Conservation (phyloP, 148 eudicot species). For the Fagopyrum homotropicum region DNA sequence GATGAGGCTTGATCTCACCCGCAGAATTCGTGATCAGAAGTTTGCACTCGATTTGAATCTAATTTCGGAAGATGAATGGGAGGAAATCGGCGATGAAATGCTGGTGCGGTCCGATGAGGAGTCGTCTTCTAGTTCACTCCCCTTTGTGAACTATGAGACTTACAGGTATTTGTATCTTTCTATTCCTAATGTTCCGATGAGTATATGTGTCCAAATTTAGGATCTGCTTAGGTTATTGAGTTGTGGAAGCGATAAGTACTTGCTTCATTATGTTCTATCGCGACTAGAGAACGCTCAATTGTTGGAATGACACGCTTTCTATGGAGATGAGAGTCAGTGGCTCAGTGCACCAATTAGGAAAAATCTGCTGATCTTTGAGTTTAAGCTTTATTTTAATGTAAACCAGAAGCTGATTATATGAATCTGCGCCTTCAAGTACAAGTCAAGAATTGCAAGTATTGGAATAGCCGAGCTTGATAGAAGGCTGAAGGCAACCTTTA, state of each 20-base stretch:
- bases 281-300: not conserved
- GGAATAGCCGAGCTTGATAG: not conserved
- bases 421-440: not conserved
- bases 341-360: not conserved
- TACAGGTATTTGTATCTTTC: slow-evolving; percentile 7
- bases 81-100: slow-evolving; percentile 33
- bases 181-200: not conserved
- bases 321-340: not conserved
- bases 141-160: slow-evolving; percentile 5
- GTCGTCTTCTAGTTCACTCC: slow-evolving; percentile 15
- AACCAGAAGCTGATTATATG: not conserved
- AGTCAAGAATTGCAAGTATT: not conserved
- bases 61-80: slow-evolving; percentile 52
- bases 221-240: not conserved
- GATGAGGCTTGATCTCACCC: slow-evolving; percentile 33
- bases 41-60: slow-evolving; percentile 36
- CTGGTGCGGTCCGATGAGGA: slow-evolving; percentile 50
- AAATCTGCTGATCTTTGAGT: not conserved
- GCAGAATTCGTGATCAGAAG: slow-evolving; percentile 47
- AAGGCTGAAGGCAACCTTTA: not conserved
- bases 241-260: not conserved
- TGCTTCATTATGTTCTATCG: no score
- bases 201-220: not conserved
- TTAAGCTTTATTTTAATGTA: not conserved
- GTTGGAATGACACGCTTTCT: not conserved